These are phyloP conservation scores for Penicillium riverlandense DNA, from an alignment of 495 filamentous ascomycete species.

Conservation along the genomic window DNA sequence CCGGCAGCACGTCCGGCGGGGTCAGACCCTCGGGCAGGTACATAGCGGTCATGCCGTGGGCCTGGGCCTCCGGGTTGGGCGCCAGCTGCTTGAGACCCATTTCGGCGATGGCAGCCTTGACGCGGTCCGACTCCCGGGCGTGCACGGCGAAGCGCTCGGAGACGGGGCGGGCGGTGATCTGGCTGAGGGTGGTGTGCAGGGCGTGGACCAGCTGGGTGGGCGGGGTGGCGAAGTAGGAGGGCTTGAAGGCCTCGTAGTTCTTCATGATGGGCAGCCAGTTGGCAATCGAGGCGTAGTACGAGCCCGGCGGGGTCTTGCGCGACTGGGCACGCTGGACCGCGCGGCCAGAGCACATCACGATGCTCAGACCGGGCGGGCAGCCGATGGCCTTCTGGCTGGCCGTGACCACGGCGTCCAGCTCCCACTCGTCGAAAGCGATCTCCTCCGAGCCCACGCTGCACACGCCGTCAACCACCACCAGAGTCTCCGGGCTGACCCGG, in stretches of 20 bases:
- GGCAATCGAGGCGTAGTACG: constrained; percentile 92
- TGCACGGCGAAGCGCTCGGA: constrained; percentile 75
- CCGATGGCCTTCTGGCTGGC: constrained; percentile 96
- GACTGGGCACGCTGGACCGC: constrained; percentile 77
- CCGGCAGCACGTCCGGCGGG: constrained; percentile 75
- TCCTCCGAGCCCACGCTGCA: constrained; percentile 96
- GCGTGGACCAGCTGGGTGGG: constrained; percentile 91
- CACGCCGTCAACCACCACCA: constrained; percentile 89
- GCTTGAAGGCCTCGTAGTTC: constrained; percentile 95
- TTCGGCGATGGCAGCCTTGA: constrained; percentile 72
- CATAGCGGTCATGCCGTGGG: constrained; percentile 95
- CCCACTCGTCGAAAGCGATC: constrained; percentile 92
- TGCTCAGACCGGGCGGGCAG: constrained; percentile 85
- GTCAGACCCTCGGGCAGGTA: constrained; percentile 82
- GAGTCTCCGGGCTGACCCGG: constrained; percentile 78
- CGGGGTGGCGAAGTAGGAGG: constrained; percentile 96
- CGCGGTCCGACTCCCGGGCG: constrained; percentile 63
- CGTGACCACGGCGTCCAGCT: constrained; percentile 84
- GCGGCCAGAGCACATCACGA: constrained; percentile 83
- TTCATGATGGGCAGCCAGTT: constrained; percentile 99
- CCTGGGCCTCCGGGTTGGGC: constrained; percentile 76
- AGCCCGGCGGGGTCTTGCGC: constrained; percentile 68
- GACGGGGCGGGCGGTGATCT: constrained; percentile 74
- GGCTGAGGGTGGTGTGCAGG: constrained; percentile 83
- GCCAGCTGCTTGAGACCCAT: constrained; percentile 85